Evolutionary conservation across 805 yeast genomes (phyloP), one percentile per base, ranked within the genome.

Genomic region (Ogataea nitratoaversa): DNA sequence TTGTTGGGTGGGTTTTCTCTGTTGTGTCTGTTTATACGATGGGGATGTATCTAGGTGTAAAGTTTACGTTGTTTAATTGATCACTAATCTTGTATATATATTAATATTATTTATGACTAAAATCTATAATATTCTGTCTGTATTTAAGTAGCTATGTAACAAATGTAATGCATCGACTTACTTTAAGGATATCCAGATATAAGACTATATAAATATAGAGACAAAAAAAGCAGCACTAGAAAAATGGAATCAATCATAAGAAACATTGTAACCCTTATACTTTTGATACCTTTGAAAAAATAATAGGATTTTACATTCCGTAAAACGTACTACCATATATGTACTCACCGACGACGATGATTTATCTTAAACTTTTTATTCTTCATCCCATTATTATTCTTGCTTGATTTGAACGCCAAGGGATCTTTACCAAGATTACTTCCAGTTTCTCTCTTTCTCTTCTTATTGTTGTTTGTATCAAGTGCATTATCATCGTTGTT

Each of bases 371-470:
- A 34, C 38, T 47, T 46, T 32, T 48, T 48, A 28, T 37, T 44
- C 30, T 44, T 42, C 36, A 34, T 48, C 3, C 35, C 39, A n/a
- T 25, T 23, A 14, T n/a, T 18, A 30, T 32, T 23, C 14, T 27
- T 27, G 8, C 29, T 27, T 9, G 29, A 8, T 27, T 27, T 27
- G 29, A 27, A 27, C 28, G 30, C 34, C 13, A 35, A 16, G 22
- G 28, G 19, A 19, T 27, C 17, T 20, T 23, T 32, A 27, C 23
- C 19, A 32, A 13, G n/a, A 6, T 19, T 20, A 9, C 9, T 31
- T 19, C 16, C 34, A 13, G 28, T 40, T 13, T 33, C 38, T n/a
- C 39, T 30, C 33, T 45, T 51, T 41, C 51, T 46, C 47, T 46
- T 50, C 36, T 32, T 37, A 33, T 33, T 37, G 12, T 17, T 31